Base-by-base conservation (phyloP, 371 early-diverging fungal species). In the Mortierella sp. region DNA sequence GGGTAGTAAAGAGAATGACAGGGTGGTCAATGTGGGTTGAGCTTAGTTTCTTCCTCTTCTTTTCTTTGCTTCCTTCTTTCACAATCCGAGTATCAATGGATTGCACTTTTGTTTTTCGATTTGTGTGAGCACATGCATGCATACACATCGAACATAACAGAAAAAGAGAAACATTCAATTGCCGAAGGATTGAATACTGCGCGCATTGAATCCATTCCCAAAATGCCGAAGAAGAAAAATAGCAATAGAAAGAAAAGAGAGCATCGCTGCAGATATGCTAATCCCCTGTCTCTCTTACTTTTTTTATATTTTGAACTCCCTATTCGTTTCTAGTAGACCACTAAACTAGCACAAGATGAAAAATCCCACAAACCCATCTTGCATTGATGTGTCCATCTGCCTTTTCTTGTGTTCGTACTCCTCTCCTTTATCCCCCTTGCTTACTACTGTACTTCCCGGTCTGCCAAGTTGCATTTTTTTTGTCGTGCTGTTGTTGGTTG, bases 361-460 rank as follows among this genome's bases (percentile, higher is more conserved):
- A 6, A 19, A 63, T 31, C 63, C 60, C 63, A 63, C 63, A 63
- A 63, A 63, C 63, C 58, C 34, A 63, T 63, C 63, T 31, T 31
- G 34, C 63, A 63, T 63, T 28, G n/a, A n/a, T n/a, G 42, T 38
- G 58, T 28, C 58, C 58, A 58, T 58, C 58, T 58, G 28, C 31
- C 58, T 63, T 65, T 24, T 21, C 4, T 34, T 13, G 7, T 16
- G 3, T 34, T 19, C 34, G 8, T 65, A 9, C 68, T 10, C 34
- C 9, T 58, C 28, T 8, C 34, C 42, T 38, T 38, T 38, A 38
- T 38, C 42, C 42, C 42, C 42, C 42, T 38, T 38, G 42, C 42
- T 1, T 38, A 38, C 42, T 38, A 38, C 42, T 38, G 3, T 38
- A 38, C 42, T 38, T 65, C 42, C 42, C 21, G 24, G 19, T 38